These are phyloP conservation scores for Dinochytrium kinnereticum DNA, from an alignment of 371 early-diverging fungal genomes.

Conservation along the genomic window DNA sequence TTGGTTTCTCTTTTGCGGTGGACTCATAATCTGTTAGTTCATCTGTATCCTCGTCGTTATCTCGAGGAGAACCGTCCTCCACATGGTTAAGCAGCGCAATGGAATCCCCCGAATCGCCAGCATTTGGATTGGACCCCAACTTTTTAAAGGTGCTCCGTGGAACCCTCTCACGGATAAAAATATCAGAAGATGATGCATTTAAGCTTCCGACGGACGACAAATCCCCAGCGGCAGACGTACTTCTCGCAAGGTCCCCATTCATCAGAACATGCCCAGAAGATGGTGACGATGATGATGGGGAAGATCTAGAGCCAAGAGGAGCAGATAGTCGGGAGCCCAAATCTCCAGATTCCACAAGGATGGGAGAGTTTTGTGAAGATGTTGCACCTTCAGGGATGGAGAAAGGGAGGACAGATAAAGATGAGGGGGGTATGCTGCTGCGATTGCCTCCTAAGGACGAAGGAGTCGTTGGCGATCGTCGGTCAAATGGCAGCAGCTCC, in stretches of 20 bases:
- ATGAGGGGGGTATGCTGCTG: not conserved
- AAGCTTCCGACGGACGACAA: not conserved
- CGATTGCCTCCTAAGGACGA: not conserved
- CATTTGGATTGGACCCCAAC: not conserved
- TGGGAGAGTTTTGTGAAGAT: not conserved
- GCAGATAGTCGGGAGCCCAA: not conserved
- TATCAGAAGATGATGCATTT: not conserved
- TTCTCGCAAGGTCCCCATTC: not conserved
- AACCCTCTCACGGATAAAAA: not conserved
- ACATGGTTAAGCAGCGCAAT: not conserved
- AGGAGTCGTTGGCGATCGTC: not conserved
- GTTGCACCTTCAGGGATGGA: not conserved
- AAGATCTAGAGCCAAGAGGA: not conserved
- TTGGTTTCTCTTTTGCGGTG: not conserved
- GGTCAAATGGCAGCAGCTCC: slow-evolving; percentile 2
- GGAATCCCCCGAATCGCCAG: not conserved
- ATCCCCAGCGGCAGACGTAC: not conserved
- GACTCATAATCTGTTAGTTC: not conserved
- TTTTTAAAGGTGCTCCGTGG: not conserved
- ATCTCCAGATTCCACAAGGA: slow-evolving; percentile 1
- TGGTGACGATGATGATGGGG: not conserved
- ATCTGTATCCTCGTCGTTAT: not conserved
- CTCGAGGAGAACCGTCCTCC: not conserved
- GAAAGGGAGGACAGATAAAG: not conserved
- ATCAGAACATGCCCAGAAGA: not conserved